A percentile compares a stretch with the other conserved stretches of the same genome.
Conservation (phyloP, 805 yeast species). For the Zygotorulaspora danielsina region DNA sequence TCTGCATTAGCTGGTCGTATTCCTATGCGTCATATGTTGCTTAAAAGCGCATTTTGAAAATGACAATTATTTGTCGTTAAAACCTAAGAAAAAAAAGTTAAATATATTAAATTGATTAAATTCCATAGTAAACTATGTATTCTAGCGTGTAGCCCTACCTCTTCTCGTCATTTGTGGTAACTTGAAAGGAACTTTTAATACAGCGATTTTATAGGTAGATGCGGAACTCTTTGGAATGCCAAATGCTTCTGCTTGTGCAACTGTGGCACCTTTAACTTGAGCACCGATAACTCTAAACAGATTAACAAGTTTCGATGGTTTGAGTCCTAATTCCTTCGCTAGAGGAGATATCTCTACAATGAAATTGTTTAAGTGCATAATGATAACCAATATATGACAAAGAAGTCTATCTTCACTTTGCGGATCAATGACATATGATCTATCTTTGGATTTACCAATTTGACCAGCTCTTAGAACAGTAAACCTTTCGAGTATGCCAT, state of each 20-base stretch:
- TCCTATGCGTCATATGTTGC: too few relatives aligned
- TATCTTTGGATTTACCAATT: conserved; percentile 70
- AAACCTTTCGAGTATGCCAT: conserved; percentile 67
- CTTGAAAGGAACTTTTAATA: conserved; percentile 81
- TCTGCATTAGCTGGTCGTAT: too few relatives aligned
- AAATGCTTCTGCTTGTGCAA: conserved; percentile 69
- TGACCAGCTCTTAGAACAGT: conserved; percentile 60
- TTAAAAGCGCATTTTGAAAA: too few relatives aligned
- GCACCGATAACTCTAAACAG: conserved; percentile 84
- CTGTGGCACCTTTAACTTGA: conserved; percentile 62
- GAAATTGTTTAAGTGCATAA: conserved; percentile 73
- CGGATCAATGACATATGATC: conserved; percentile 80
- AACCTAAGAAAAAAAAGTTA: too few relatives aligned
- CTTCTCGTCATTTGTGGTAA: conserved; percentile 78
- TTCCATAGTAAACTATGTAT: too few relatives aligned
- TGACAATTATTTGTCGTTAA: too few relatives aligned
- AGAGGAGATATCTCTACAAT: conserved; percentile 72
- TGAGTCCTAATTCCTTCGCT: conserved; percentile 77
- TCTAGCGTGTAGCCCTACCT: conserved; percentile 40
- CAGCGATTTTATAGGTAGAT: conserved; percentile 70
- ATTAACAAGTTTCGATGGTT: conserved; percentile 64
- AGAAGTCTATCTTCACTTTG: conserved; percentile 80
- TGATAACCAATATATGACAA: conserved; percentile 67
- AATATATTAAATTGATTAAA: too few relatives aligned
- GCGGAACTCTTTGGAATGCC: conserved; percentile 60